Evolutionary conservation across 2,329 filamentous ascomycete species (phyloP).

Genomic region (Davidsoniella eucalypti): DNA sequence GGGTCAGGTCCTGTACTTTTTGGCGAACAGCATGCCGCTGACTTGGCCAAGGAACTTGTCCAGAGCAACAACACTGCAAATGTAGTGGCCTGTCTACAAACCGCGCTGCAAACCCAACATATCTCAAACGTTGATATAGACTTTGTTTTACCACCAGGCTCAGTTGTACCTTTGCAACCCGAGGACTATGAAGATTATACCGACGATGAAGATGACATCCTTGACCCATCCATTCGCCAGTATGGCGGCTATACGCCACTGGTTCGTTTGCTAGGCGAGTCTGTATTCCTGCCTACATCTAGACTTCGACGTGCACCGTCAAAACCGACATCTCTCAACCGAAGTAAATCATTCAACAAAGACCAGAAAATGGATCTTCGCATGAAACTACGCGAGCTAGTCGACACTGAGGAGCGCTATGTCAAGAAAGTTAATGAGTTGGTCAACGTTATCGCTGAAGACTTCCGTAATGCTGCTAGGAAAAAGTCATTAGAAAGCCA

Average conservation of each 20-base stretch:
- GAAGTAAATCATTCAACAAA: slow-evolving; percentile 59
- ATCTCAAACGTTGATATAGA: slow-evolving; percentile 79
- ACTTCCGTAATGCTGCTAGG: slow-evolving; percentile 58
- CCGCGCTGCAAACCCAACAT: slow-evolving; percentile 64
- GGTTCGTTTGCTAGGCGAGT: slow-evolving; percentile 64
- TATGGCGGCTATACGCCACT: slow-evolving; percentile 67
- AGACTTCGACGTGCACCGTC: slow-evolving; percentile 74
- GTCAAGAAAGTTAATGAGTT: slow-evolving; percentile 75
- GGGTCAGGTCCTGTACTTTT: slow-evolving; percentile 57
- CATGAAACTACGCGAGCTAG: slow-evolving; percentile 75
- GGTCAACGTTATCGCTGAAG: slow-evolving; percentile 62
- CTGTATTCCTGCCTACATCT: slow-evolving; percentile 74
- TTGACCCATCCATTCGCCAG: slow-evolving; percentile 46
- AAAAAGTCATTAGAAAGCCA: slow-evolving; percentile 41
- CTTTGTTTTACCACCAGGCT: slow-evolving; percentile 63
- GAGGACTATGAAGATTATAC: slow-evolving; percentile 42
- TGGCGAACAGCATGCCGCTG: slow-evolving; percentile 80
- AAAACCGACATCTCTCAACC: slow-evolving; percentile 63
- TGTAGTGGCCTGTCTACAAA: slow-evolving; percentile 55
- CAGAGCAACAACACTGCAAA: slow-evolving; percentile 62
- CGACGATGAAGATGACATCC: slow-evolving; percentile 47
- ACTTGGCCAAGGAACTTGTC: slow-evolving; percentile 71
- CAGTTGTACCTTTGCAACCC: slow-evolving; percentile 48
- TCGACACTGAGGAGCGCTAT: slow-evolving; percentile 90
- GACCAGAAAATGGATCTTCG: slow-evolving; percentile 73